Evolutionary conservation across 768 basidiomycete species (phyloP).

Genomic region (Epithele typhae): DNA sequence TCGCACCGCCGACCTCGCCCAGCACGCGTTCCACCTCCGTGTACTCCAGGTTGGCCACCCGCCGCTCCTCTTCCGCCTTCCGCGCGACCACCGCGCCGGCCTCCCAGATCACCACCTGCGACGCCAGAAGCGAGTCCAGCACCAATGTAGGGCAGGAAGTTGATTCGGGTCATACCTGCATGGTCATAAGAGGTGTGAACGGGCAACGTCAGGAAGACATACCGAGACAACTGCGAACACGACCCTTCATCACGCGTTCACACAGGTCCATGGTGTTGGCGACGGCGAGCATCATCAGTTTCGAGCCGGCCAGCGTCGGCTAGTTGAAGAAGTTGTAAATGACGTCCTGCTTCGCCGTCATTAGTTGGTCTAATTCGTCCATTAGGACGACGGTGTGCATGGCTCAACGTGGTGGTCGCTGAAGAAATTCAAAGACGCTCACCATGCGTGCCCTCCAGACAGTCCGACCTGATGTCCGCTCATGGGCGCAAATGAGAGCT

Average conservation of each 20-base stretch:
- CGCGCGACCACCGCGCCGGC: slow-evolving; percentile 49
- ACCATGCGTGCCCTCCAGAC: slow-evolving; percentile 81
- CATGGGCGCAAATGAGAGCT: slow-evolving; percentile 23
- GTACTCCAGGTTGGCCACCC: slow-evolving; percentile 79
- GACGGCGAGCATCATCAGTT: slow-evolving; percentile 91
- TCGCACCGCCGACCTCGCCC: slow-evolving; percentile 68
- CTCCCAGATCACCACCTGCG: slow-evolving; percentile 74
- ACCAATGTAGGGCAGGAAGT: slow-evolving; percentile 90
- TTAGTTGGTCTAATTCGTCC: slow-evolving; percentile 97
- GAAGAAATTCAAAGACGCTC: slow-evolving; percentile 24
- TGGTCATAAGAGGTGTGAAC: too few species aligned
- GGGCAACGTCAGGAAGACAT: slow-evolving; percentile 20
- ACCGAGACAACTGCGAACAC: slow-evolving; percentile 92
- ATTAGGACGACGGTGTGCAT: slow-evolving; percentile 84
- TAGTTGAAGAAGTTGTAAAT: slow-evolving; percentile 99
- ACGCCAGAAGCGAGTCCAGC: slow-evolving; percentile 70
- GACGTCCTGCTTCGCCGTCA: slow-evolving; percentile 95
- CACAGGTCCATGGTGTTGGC: slow-evolving; percentile 99
- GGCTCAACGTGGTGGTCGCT: neutral
- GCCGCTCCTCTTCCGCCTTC: slow-evolving; percentile 61
- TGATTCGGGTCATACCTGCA: slow-evolving; percentile 83
- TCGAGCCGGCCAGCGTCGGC: slow-evolving; percentile 87
- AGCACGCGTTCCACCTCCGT: slow-evolving; percentile 82
- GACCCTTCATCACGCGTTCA: slow-evolving; percentile 87
- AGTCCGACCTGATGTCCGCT: slow-evolving; percentile 63